These are phyloP conservation scores for Trichophyton rubrum DNA, from an alignment of 2,329 filamentous ascomycete genomes.

Conservation along the genomic window DNA sequence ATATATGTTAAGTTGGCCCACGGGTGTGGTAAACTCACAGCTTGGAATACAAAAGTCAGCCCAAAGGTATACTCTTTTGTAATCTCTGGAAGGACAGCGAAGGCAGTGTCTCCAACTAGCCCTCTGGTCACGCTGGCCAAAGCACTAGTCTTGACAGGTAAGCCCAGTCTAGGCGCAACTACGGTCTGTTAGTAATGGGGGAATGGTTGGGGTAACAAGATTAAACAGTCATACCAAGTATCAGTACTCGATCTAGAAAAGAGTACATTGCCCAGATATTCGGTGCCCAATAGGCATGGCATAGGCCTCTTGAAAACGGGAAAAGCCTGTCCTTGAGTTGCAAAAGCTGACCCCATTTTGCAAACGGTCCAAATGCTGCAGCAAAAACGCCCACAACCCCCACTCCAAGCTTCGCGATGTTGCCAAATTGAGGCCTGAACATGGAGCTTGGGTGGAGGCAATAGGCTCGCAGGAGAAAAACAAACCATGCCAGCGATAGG, in stretches of 20 bases:
- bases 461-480: slow-evolving; percentile 79
- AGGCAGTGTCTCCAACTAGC: slow-evolving; percentile 83
- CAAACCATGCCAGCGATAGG: slow-evolving; percentile 87
- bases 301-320: slow-evolving; percentile 84
- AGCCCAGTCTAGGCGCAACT: slow-evolving; percentile 72
- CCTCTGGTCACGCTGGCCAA: slow-evolving; percentile 83
- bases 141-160: slow-evolving; percentile 60
- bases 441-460: slow-evolving; percentile 68
- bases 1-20: not conserved
- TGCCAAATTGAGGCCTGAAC: slow-evolving; percentile 62
- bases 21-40: slow-evolving; percentile 32
- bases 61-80: slow-evolving; percentile 67
- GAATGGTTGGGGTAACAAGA: not conserved
- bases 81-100: slow-evolving; percentile 83
- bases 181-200: slow-evolving; percentile 1
- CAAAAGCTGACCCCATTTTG: slow-evolving; percentile 63
- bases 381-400: slow-evolving; percentile 61
- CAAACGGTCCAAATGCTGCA: slow-evolving; percentile 82
- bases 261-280: slow-evolving; percentile 97
- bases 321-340: slow-evolving; percentile 79
- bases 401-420: slow-evolving; percentile 69
- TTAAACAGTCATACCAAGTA: slow-evolving; percentile 50
- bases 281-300: slow-evolving; percentile 96
- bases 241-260: slow-evolving; percentile 71
- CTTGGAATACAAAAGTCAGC: slow-evolving; percentile 71